A percentile compares a stretch with the other conserved stretches of the same genome.
These are phyloP conservation scores for Helichrysum umbraculigerum DNA, from an alignment of 129 eudicot species.

Conservation along the genomic window DNA sequence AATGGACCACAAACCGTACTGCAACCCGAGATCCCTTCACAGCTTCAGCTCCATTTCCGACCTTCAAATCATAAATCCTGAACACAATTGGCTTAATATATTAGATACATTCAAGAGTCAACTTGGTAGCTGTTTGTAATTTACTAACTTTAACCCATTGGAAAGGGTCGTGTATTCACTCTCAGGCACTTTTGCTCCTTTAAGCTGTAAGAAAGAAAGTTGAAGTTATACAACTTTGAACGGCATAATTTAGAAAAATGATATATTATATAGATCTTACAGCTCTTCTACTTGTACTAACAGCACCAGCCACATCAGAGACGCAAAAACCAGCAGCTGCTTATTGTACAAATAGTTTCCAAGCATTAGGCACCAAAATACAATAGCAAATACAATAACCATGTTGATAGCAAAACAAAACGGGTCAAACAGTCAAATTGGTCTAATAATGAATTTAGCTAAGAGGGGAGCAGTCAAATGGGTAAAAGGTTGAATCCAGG, in stretches of 20 bases:
- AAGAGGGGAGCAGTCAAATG: too few species aligned
- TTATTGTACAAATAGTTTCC: constrained; percentile 26
- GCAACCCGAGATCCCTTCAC: constrained; percentile 99
- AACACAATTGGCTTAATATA: constrained; percentile 20
- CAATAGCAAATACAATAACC: background rate
- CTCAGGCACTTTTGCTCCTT: constrained; percentile 92
- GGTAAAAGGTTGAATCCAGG: too few species aligned
- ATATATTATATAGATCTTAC: constrained; percentile 44
- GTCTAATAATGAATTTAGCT: background rate
- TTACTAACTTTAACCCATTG: constrained; percentile 90
- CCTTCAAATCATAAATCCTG: constrained; percentile 93
- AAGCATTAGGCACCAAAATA: constrained; percentile 17
- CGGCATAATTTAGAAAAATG: background rate
- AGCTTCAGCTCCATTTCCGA: constrained; percentile 82
- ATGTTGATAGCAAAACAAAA: background rate
- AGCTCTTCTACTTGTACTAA: constrained; percentile 97
- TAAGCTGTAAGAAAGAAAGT: constrained; percentile 63
- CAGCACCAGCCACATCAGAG: constrained; percentile 66
- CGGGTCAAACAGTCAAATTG: background rate
- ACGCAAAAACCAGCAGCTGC: constrained; percentile 80
- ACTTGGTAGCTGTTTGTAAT: background rate
- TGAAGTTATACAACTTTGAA: background rate
- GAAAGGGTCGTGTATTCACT: constrained; percentile 81
- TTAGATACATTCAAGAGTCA: constrained; percentile 13
- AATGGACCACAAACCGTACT: constrained; percentile 82